These are phyloP conservation scores for Penicillium sp. DNA, from an alignment of 2,329 filamentous ascomycete species.

Conservation along the genomic window DNA sequence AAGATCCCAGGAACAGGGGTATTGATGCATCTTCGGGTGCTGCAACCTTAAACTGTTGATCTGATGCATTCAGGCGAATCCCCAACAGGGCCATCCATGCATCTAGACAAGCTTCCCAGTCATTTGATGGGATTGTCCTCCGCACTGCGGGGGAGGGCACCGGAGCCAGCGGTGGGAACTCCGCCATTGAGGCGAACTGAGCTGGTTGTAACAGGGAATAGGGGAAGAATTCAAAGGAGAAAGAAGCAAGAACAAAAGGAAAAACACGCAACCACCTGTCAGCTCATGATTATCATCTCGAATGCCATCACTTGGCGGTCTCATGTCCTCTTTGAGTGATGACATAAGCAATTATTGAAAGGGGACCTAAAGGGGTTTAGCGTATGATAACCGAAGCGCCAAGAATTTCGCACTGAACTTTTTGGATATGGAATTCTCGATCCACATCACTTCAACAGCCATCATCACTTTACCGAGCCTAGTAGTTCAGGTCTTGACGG, in stretches of 20 bases:
- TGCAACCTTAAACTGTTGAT: slow-evolving; percentile 54
- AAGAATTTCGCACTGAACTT: slow-evolving; percentile 33
- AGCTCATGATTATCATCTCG: slow-evolving; percentile 3
- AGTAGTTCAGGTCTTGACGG: slow-evolving; percentile 79
- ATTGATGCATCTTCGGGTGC: slow-evolving; percentile 60
- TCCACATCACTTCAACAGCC: slow-evolving; percentile 29
- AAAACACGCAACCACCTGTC: slow-evolving; percentile 3
- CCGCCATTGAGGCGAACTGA: slow-evolving; percentile 32
- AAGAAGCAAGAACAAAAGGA: slow-evolving; percentile 8
- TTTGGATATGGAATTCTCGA: slow-evolving; percentile 20
- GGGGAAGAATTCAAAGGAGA: not conserved
- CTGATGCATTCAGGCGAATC: slow-evolving; percentile 60
- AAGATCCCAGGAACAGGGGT: slow-evolving; percentile 63
- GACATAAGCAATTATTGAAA: slow-evolving; percentile 11
- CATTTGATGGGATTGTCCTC: slow-evolving; percentile 61
- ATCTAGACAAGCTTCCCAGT: slow-evolving; percentile 76
- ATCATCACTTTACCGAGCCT: slow-evolving; percentile 80
- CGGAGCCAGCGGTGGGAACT: slow-evolving; percentile 70
- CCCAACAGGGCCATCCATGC: slow-evolving; percentile 71
- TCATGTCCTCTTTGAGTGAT: slow-evolving; percentile 16
- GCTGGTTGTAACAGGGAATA: slow-evolving; percentile 1
- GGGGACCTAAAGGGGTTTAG: slow-evolving; percentile 34
- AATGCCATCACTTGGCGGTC: slow-evolving; percentile 4
- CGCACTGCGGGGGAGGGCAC: slow-evolving; percentile 70
- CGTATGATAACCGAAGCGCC: slow-evolving; percentile 40